Conservation (phyloP, 2,329 filamentous ascomycete species). For the Colletotrichum neosansevieriae region DNA sequence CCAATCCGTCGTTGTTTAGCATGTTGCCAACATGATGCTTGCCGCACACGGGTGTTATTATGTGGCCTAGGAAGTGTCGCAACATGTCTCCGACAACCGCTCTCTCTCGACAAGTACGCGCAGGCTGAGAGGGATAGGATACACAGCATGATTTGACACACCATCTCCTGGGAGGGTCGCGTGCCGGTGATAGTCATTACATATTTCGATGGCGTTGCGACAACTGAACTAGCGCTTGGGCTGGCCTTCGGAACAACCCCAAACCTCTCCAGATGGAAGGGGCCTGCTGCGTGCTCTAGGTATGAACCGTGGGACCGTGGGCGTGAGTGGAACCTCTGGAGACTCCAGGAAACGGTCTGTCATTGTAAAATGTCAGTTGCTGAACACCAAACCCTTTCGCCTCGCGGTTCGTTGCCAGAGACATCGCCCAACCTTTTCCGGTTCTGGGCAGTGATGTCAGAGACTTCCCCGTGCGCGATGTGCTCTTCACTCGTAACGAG, state of each 20-base stretch:
- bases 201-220: slow-evolving; percentile 30
- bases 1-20: background rate
- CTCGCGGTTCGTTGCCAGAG: background rate
- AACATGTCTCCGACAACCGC: slow-evolving; percentile 14
- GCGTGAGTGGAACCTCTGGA: slow-evolving; percentile 14
- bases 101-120: slow-evolving; percentile 24
- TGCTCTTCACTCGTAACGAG: too few species aligned
- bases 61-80: slow-evolving; percentile 4
- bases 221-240: slow-evolving; percentile 30
- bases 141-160: slow-evolving; percentile 35
- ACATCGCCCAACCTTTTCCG: background rate
- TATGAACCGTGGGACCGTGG: slow-evolving; percentile 29
- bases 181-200: slow-evolving; percentile 29
- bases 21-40: slow-evolving; percentile 3
- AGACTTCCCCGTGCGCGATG: background rate
- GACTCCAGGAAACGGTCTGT: slow-evolving; percentile 14
- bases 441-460: slow-evolving; percentile 31
- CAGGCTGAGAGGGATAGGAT: slow-evolving; percentile 5
- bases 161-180: slow-evolving; percentile 17
- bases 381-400: slow-evolving; percentile 2
- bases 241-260: background rate
- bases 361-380: slow-evolving; percentile 5
- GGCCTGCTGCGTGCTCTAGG: slow-evolving; percentile 32
- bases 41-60: background rate
- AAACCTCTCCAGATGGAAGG: slow-evolving; percentile 27